These are phyloP conservation scores for Colletotrichum sansevieriae DNA, from an alignment of 2,329 filamentous ascomycete species.

Conservation along the genomic window DNA sequence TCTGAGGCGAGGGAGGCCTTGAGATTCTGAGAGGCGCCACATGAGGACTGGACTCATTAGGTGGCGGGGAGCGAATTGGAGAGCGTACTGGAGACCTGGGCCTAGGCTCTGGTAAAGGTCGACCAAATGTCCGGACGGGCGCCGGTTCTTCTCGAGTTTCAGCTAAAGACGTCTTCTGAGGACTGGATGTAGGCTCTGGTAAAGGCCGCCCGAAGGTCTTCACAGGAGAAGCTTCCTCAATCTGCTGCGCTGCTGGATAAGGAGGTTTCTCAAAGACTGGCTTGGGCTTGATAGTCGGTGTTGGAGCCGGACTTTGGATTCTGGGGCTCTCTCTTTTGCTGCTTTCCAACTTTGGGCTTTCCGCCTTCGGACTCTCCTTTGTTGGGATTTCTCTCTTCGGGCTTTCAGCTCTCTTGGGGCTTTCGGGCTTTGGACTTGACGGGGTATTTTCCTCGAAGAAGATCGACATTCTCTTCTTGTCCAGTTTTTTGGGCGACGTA, in stretches of 20 bases:
- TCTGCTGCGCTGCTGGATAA: slow-evolving; percentile 26
- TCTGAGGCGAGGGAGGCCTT: slow-evolving; percentile 49
- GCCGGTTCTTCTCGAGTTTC: slow-evolving; percentile 43
- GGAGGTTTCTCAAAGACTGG: slow-evolving; percentile 36
- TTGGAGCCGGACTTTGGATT: slow-evolving; percentile 40
- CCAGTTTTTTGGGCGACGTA: slow-evolving; percentile 68
- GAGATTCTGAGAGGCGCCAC: slow-evolving; percentile 55
- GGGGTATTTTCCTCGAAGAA: slow-evolving; percentile 64
- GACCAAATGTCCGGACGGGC: slow-evolving; percentile 53
- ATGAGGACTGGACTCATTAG: slow-evolving; percentile 41
- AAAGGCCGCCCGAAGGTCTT: slow-evolving; percentile 51
- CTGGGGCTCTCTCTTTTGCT: slow-evolving; percentile 38
- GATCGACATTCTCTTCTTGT: slow-evolving; percentile 70
- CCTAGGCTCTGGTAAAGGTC: slow-evolving; percentile 46
- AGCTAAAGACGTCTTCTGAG: slow-evolving; percentile 44
- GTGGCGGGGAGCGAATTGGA: slow-evolving; percentile 29
- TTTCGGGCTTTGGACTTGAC: slow-evolving; percentile 42
- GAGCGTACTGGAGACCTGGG: slow-evolving; percentile 30
- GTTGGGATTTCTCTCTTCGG: slow-evolving; percentile 12
- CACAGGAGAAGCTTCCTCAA: slow-evolving; percentile 50
- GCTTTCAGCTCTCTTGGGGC: slow-evolving; percentile 33
- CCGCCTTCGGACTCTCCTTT: slow-evolving; percentile 13
- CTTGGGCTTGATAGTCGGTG: slow-evolving; percentile 36
- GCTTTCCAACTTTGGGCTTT: background rate
- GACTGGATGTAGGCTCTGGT: slow-evolving; percentile 46